Conservation (phyloP, 2,329 filamentous ascomycete genomes). For the Microcyclosporella mali region DNA sequence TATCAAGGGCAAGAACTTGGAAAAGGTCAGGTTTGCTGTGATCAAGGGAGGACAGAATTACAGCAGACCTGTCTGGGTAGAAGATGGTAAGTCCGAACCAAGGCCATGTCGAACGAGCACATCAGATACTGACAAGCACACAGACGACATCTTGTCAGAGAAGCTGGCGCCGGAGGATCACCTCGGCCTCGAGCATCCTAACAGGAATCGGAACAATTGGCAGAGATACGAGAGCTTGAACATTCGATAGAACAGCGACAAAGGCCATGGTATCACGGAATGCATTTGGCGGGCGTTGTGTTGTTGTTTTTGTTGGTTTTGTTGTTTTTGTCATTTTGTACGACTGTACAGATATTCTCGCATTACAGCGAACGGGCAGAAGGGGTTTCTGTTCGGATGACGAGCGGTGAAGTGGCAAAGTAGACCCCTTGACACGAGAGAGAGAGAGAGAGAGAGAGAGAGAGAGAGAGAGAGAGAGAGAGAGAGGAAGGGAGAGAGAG, state of each 20-base stretch:
- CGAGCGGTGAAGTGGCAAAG: too few species aligned
- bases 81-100: conserved; percentile 68
- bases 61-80: conserved; percentile 73
- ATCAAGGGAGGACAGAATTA: conserved; percentile 60
- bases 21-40: conserved; percentile 95
- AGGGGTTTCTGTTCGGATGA: too few species aligned
- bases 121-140: conserved; percentile 8
- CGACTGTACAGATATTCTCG: too few species aligned
- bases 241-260: conserved; percentile 43
- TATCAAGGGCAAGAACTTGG: conserved; percentile 95
- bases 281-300: neutral
- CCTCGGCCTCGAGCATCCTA: conserved; percentile 55
- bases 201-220: conserved; percentile 56
- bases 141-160: conserved; percentile 44
- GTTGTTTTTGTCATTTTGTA: too few species aligned
- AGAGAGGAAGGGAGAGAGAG: too few species aligned
- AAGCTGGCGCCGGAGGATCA: conserved; percentile 38
- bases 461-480: too few species aligned
- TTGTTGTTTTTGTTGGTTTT: too few species aligned
- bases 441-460: too few species aligned
- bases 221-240: conserved; percentile 58
- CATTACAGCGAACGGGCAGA: too few species aligned
- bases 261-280: neutral
- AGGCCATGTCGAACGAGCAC: neutral
- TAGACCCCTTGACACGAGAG: too few species aligned